These are phyloP conservation scores for Gnaphalium uliginosum DNA, from an alignment of 129 eudicot genomes.

Conservation along the genomic window DNA sequence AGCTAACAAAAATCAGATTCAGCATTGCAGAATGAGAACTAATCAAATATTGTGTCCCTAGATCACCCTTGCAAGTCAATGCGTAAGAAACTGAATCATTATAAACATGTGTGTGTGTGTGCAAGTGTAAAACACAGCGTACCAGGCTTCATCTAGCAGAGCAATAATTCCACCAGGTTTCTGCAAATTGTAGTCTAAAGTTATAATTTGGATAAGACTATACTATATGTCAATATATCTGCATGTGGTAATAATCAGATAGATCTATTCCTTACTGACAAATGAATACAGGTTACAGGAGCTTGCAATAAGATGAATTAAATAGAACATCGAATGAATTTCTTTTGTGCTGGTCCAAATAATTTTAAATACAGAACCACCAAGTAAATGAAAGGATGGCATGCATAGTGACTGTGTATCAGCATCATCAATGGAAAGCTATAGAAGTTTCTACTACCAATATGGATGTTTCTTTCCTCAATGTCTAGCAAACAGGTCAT, in stretches of 20 bases:
- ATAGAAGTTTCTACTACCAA: not conserved
- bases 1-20: conserved; percentile 17
- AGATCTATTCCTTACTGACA: conserved; percentile 14
- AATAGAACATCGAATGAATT: not conserved
- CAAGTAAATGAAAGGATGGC: conserved; percentile 5
- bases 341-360: not conserved
- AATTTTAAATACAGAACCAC: not conserved
- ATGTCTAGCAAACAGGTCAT: not conserved
- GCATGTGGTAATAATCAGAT: conserved; percentile 23
- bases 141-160: conserved; percentile 99
- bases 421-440: not conserved
- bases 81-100: conserved; percentile 20
- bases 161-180: conserved; percentile 99
- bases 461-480: not conserved
- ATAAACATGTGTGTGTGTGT: not conserved
- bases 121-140: conserved; percentile 24
- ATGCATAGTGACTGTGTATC: not conserved
- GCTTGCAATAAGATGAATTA: conserved; percentile 11
- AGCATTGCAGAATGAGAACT: conserved; percentile 14
- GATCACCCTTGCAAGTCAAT: conserved; percentile 9
- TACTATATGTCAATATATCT: conserved; percentile 22
- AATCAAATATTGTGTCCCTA: conserved; percentile 6
- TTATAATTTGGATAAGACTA: conserved; percentile 16
- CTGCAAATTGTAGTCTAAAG: conserved; percentile 45
- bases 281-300: not conserved